phyloP scores from a whole-genome alignment of 2,329 filamentous ascomycete species.

The Emericellopsis cladophorae region DNA sequence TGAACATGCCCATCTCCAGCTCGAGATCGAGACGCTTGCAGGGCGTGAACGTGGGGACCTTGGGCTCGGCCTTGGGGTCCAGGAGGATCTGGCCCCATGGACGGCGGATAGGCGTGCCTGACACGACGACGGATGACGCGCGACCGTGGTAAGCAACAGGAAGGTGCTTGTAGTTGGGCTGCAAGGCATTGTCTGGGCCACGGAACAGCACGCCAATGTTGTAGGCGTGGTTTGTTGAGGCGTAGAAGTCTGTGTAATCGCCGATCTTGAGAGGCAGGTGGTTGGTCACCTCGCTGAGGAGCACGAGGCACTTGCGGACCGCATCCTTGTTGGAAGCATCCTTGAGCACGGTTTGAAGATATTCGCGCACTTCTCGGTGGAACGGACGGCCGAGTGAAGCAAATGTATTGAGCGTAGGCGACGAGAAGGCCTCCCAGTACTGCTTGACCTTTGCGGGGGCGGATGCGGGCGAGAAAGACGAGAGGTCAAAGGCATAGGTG shows the following conservation, averaged over 20 bases:
- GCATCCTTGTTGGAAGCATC: slow-evolving; percentile 9
- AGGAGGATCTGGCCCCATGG: slow-evolving; percentile 61
- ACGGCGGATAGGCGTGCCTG: slow-evolving; percentile 58
- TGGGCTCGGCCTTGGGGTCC: slow-evolving; percentile 33
- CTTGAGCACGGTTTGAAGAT: slow-evolving; percentile 47
- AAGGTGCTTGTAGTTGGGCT: slow-evolving; percentile 71
- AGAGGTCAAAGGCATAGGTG: slow-evolving; percentile 55
- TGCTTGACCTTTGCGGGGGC: slow-evolving; percentile 11
- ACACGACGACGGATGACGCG: slow-evolving; percentile 62
- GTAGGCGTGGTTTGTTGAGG: slow-evolving; percentile 66
- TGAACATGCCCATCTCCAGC: slow-evolving; percentile 65
- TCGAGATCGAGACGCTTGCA: slow-evolving; percentile 59
- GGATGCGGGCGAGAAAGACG: slow-evolving; percentile 2
- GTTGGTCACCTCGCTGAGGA: slow-evolving; percentile 37
- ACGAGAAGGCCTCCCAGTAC: slow-evolving; percentile 12
- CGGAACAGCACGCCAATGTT: slow-evolving; percentile 59
- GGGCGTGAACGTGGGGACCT: slow-evolving; percentile 44
- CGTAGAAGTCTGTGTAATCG: slow-evolving; percentile 80
- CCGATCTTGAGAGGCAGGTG: slow-evolving; percentile 68
- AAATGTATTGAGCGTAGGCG: slow-evolving; percentile 17
- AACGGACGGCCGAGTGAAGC: slow-evolving; percentile 50
- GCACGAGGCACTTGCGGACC: slow-evolving; percentile 8
- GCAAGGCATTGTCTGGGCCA: slow-evolving; percentile 58
- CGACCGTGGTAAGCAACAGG: slow-evolving; percentile 75
- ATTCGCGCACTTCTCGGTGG: slow-evolving; percentile 55